phyloP scores from a whole-genome alignment of 2,329 filamentous ascomycete species.

The Orbilia ellipsospora region DNA sequence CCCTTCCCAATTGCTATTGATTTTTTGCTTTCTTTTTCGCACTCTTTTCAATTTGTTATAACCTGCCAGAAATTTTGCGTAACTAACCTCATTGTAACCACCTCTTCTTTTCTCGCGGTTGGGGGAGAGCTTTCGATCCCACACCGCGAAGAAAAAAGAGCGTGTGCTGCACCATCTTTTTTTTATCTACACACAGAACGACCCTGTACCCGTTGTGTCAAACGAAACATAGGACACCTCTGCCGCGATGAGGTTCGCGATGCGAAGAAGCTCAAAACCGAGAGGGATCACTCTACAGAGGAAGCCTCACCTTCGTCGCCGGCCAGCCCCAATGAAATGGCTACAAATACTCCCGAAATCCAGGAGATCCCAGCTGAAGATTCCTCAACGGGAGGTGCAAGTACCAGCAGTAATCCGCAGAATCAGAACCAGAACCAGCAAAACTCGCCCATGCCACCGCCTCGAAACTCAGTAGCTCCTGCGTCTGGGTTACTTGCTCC shows the following conservation, averaged over 20 bases:
- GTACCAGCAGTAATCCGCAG: conserved; percentile 70
- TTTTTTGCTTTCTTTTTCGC: conserved; percentile 56
- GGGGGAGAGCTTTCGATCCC: conserved; percentile 59
- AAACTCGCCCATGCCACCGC: conserved; percentile 57
- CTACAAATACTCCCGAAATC: conserved; percentile 61
- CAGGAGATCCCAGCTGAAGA: conserved; percentile 63
- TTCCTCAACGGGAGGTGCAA: conserved; percentile 66
- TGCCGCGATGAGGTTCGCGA: conserved; percentile 98
- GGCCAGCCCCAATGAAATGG: conserved; percentile 56
- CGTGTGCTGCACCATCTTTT: conserved; percentile 55
- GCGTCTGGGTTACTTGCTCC: conserved; percentile 58
- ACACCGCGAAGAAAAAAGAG: conserved; percentile 57
- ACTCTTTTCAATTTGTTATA: conserved; percentile 56
- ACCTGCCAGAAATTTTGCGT: conserved; percentile 52
- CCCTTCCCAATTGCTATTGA: background rate
- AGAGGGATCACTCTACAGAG: conserved; percentile 60
- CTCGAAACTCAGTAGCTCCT: conserved; percentile 57
- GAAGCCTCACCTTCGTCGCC: conserved; percentile 55
- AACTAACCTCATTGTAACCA: conserved; percentile 59
- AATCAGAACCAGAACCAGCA: conserved; percentile 62
- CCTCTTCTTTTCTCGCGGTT: conserved; percentile 61
- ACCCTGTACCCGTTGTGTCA: conserved; percentile 96
- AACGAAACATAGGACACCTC: conserved; percentile 96
- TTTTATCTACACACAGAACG: conserved; percentile 69
- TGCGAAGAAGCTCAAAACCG: conserved; percentile 80